These are phyloP conservation scores for Ophiostoma sp. DNA, from an alignment of 2,329 filamentous ascomycete species.

Conservation along the genomic window DNA sequence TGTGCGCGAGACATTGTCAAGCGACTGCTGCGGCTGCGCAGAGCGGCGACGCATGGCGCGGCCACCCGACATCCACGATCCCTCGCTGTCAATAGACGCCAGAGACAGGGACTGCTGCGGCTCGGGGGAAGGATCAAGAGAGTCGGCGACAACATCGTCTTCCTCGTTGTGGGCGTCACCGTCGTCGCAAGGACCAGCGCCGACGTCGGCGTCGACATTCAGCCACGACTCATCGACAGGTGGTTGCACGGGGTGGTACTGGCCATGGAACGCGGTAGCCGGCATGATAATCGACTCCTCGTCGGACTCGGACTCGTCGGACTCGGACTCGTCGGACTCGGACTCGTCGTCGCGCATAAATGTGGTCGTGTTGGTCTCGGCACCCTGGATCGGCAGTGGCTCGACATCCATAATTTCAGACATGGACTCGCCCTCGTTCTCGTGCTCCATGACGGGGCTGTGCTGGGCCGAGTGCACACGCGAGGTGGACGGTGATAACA, in stretches of 20 bases:
- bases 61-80: constrained; percentile 86
- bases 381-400: constrained; percentile 10
- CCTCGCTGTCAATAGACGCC: constrained; percentile 92
- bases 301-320: constrained; percentile 33
- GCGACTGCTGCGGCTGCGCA: constrained; percentile 39
- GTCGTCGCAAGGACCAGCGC: not conserved
- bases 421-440: constrained; percentile 8
- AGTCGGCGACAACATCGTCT: constrained; percentile 42
- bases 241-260: constrained; percentile 18
- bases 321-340: not conserved
- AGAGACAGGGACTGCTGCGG: constrained; percentile 75
- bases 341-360: constrained; percentile 14
- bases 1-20: constrained; percentile 50
- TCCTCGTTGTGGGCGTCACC: constrained; percentile 36
- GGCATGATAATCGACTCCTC: constrained; percentile 27
- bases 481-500: constrained; percentile 56
- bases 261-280: constrained; percentile 20
- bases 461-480: constrained; percentile 45
- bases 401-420: not conserved
- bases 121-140: constrained; percentile 48
- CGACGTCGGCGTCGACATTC: constrained; percentile 29
- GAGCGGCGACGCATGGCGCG: constrained; percentile 39
- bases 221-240: not conserved
- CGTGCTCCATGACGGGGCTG: constrained; percentile 22
- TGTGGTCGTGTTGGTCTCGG: not conserved